These are phyloP conservation scores for Candida arabinofermentans DNA, from an alignment of 805 yeast species.

Conservation along the genomic window DNA sequence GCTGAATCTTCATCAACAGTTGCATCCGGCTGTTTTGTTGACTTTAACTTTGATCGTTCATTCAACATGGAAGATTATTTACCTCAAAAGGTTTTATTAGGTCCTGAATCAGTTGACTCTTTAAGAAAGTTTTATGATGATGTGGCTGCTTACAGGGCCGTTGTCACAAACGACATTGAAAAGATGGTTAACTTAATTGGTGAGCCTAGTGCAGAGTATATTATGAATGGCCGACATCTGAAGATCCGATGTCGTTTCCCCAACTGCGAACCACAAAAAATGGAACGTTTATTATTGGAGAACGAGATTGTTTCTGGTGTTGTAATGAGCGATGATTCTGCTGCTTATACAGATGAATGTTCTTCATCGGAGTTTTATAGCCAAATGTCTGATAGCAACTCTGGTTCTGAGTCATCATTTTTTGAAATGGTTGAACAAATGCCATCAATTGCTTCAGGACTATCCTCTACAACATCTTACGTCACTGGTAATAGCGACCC, in stretches of 20 bases:
- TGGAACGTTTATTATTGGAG: conserved; percentile 55
- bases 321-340: conserved; percentile 28
- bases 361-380: too few relatives aligned
- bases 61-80: conserved; percentile 5
- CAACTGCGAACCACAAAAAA: conserved; percentile 56
- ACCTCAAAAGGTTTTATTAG: conserved; percentile 37
- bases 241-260: conserved; percentile 58
- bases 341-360: too few relatives aligned
- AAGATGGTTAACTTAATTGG: conserved; percentile 24
- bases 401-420: background rate
- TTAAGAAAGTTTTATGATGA: conserved; percentile 30
- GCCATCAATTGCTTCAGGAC: background rate
- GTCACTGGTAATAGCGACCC: conserved; percentile 2
- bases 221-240: conserved; percentile 35
- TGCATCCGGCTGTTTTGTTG: conserved; percentile 50
- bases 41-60: conserved; percentile 43
- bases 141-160: conserved; percentile 13
- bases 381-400: background rate
- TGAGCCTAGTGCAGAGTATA: conserved; percentile 47
- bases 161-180: conserved; percentile 17
- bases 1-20: conserved; percentile 15
- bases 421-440: background rate
- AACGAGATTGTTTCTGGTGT: conserved; percentile 56
- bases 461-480: background rate
- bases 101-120: conserved; percentile 39